Percentiles rank a stretch among this genome's conserved stretches.
phyloP scores from a whole-genome alignment of 108 stramenopile species.

The Skeletonema grethae region DNA sequence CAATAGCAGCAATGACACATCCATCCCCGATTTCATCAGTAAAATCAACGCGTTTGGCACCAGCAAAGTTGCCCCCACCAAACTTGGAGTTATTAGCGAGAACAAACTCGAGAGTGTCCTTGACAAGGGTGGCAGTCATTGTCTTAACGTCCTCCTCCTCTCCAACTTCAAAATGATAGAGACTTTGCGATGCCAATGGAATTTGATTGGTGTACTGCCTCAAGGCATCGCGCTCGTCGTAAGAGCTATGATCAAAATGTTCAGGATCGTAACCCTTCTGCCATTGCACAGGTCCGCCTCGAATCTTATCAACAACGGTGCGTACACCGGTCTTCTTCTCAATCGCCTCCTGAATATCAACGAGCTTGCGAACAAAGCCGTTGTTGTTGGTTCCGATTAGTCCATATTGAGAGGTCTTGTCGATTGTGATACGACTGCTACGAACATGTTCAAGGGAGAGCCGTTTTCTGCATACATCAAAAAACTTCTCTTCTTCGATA shows the following conservation, averaged over 20 bases:
- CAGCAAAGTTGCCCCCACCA: constrained; percentile 2
- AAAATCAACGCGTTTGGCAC: constrained; percentile 1
- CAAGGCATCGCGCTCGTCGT: constrained; percentile 46
- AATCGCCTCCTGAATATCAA: constrained; percentile 28
- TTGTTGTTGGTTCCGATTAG: constrained; percentile 37
- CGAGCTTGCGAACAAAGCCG: constrained; percentile 43
- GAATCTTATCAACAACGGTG: constrained; percentile 43
- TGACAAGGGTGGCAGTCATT: neutral
- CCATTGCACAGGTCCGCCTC: constrained; percentile 41
- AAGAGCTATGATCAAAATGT: constrained; percentile 43
- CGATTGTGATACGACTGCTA: constrained; percentile 44
- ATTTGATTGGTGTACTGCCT: constrained; percentile 25
- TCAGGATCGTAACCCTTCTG: constrained; percentile 50
- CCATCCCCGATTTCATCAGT: constrained; percentile 52
- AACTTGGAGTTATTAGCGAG: neutral
- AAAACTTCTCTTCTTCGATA: constrained; percentile 16
- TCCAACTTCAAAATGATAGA: constrained; percentile 1
- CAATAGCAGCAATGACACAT: constrained; percentile 24
- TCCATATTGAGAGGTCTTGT: constrained; percentile 46
- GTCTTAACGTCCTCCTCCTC: neutral
- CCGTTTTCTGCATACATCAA: constrained; percentile 31
- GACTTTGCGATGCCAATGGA: constrained; percentile 14
- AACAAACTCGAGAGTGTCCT: constrained; percentile 1
- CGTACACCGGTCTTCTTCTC: constrained; percentile 44
- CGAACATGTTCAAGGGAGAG: constrained; percentile 35